Conservation (phyloP, 2,329 filamentous ascomycete genomes). For the Monosporascus cannonballus region DNA sequence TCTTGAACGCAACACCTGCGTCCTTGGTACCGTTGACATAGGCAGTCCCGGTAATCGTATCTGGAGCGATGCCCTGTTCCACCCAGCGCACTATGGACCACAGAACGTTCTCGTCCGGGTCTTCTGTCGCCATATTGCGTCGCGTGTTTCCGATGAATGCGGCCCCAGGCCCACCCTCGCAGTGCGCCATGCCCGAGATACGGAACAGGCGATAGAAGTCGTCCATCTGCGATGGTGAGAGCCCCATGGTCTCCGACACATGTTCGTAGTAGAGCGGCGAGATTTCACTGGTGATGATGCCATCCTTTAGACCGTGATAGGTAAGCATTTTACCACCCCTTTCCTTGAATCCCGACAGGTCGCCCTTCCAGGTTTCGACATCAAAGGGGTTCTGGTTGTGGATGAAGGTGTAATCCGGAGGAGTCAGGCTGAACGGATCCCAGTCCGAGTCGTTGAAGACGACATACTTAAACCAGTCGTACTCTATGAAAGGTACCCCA, state of each 20-base stretch:
- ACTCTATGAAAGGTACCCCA: constrained; percentile 34
- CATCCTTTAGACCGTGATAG: constrained; percentile 37
- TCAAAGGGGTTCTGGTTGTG: constrained; percentile 13
- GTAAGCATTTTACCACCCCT: constrained; percentile 32
- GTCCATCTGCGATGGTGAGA: constrained; percentile 26
- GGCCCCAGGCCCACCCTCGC: constrained; percentile 40
- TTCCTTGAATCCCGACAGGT: constrained; percentile 27
- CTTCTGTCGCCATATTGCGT: constrained; percentile 12
- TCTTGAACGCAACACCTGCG: constrained; percentile 7
- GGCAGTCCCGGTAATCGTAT: constrained; percentile 17
- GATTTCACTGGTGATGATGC: constrained; percentile 37
- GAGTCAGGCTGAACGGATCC: constrained; percentile 30
- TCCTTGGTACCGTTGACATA: constrained; percentile 9
- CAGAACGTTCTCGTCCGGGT: constrained; percentile 36
- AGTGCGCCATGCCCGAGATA: constrained; percentile 43
- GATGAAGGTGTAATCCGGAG: constrained; percentile 27
- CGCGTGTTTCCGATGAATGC: constrained; percentile 21
- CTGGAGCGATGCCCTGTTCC: constrained; percentile 34
- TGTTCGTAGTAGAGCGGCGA: constrained; percentile 41
- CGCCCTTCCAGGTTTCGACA: constrained; percentile 26
- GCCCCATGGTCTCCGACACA: constrained; percentile 33
- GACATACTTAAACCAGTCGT: constrained; percentile 42
- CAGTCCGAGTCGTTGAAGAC: constrained; percentile 39
- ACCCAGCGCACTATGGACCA: constrained; percentile 42
- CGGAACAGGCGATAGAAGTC: constrained; percentile 37